Evolutionary conservation across 257 asterid species (phyloP), one percentile per base, ranked within the genome.

Genomic region (Solanum rostratum): DNA sequence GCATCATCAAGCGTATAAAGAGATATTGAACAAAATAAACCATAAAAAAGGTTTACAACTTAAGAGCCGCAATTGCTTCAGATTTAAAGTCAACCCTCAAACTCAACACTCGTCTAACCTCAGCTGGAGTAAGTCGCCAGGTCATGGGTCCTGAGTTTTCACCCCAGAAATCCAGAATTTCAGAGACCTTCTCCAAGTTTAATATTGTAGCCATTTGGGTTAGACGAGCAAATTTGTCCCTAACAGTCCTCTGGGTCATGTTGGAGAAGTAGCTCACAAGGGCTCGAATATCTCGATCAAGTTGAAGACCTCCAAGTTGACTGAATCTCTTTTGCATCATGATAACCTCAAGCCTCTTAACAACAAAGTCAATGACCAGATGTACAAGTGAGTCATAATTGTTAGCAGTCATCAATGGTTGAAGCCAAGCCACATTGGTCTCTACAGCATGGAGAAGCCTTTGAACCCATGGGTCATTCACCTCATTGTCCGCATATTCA

Each of bases 131-230:
- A 24, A 96, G 88, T 86, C 98, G 91, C 98, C 99, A 96, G 53
- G 99, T 95, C 98, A 96, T 93, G 80, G 98, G 98, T 86, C 98
- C 98, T 10, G 98, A 90, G 88, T 96, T 95, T 90, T 96, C 99
- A 46, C 99, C 97, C 99, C 99, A 96, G 93, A 96, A 96, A 89
- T 96, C 99, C 89, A 96, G 89, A 86, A 96, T 96, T 90, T 96
- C 99, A 0, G 97, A 96, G 43, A 96, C 99, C 83, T 95, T 96
- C 88, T 95, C 99, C 88, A 96, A 85, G 91, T 96, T 96, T 33
- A 96, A 90, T 84, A 96, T 92, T 39, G 98, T 95, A 49, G 98
- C 99, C 99, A 96, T 96, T 91, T 96, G 98, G 9, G 98, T 96
- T 50, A 96, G 92, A 69, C 98, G 95, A 29, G 99, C 91, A 74